Evolutionary conservation across 2,329 filamentous ascomycete genomes (phyloP).

Genomic region (Penicillium rolfsii): DNA sequence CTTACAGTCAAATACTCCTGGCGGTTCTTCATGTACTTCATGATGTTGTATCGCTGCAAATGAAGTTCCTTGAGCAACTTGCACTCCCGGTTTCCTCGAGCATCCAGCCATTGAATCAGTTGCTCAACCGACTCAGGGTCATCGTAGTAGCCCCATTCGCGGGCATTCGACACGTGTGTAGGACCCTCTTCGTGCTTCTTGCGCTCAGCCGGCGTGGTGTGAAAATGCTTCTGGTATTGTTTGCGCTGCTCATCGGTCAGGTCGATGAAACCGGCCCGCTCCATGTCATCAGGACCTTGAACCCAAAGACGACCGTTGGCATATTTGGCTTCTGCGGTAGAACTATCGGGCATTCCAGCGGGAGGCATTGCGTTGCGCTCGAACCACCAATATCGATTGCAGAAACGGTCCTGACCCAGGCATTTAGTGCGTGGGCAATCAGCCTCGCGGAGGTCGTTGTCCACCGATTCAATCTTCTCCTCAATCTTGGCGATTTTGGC

Average conservation of each 20-base stretch:
- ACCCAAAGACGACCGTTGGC: slow-evolving; percentile 96
- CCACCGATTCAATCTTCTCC: slow-evolving; percentile 79
- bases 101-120: slow-evolving; percentile 85
- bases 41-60: slow-evolving; percentile 74
- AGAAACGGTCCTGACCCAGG: slow-evolving; percentile 92
- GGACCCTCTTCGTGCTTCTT: slow-evolving; percentile 83
- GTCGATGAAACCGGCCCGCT: slow-evolving; percentile 84
- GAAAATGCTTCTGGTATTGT: slow-evolving; percentile 75
- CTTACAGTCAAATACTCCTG: slow-evolving; percentile 67
- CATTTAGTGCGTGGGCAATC: slow-evolving; percentile 89
- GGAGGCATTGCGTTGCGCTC: slow-evolving; percentile 98
- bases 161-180: slow-evolving; percentile 74
- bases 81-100: slow-evolving; percentile 80
- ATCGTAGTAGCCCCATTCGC: slow-evolving; percentile 90
- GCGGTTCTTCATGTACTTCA: slow-evolving; percentile 78
- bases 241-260: slow-evolving; percentile 70
- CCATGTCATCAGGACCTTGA: slow-evolving; percentile 88
- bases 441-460: slow-evolving; percentile 90
- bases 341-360: slow-evolving; percentile 82
- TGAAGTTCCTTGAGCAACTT: slow-evolving; percentile 86
- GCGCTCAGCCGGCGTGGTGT: slow-evolving; percentile 81
- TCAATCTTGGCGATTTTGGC: slow-evolving; percentile 79
- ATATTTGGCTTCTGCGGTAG: slow-evolving; percentile 82
- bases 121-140: slow-evolving; percentile 76
- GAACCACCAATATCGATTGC: slow-evolving; percentile 99